Percentiles rank a stretch among this genome's conserved stretches.
phyloP scores from a whole-genome alignment of 208 protist species.

The Leptomonas seymouri region DNA sequence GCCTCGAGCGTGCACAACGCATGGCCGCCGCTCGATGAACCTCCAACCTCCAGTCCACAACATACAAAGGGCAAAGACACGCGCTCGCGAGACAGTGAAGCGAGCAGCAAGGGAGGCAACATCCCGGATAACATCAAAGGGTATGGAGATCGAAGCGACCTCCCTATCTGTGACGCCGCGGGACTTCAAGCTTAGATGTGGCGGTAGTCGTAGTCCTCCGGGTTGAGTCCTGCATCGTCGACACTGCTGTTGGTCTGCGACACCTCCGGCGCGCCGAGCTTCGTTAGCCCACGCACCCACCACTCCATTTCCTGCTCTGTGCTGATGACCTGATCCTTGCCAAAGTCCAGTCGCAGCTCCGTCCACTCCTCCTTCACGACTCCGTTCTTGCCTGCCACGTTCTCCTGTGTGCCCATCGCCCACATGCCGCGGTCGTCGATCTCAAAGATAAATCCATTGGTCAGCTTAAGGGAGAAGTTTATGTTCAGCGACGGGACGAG shows the following conservation, averaged over 20 bases:
- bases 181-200: too few relatives aligned
- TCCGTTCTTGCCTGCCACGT: slow-evolving; percentile 54
- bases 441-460: slow-evolving; percentile 88
- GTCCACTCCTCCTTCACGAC: slow-evolving; percentile 76
- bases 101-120: too few relatives aligned
- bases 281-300: slow-evolving; percentile 86
- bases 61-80: too few relatives aligned
- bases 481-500: slow-evolving; percentile 89
- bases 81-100: too few relatives aligned
- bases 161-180: too few relatives aligned
- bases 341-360: slow-evolving; percentile 85
- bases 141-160: too few relatives aligned
- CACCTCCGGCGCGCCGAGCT: slow-evolving; percentile 83
- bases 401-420: slow-evolving; percentile 90
- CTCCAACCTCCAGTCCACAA: too few relatives aligned
- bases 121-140: too few relatives aligned
- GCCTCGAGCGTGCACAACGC: too few relatives aligned
- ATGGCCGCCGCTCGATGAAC: too few relatives aligned
- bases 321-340: slow-evolving; percentile 76
- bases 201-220: slow-evolving; percentile 84
- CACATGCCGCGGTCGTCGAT: slow-evolving; percentile 79
- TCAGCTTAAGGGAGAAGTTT: slow-evolving; percentile 88
- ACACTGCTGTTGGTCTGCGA: slow-evolving; percentile 82
- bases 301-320: slow-evolving; percentile 92
- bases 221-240: slow-evolving; percentile 77